Base-by-base conservation (phyloP, 176 grass and related monocot species). In the Paspalum vaginatum region DNA sequence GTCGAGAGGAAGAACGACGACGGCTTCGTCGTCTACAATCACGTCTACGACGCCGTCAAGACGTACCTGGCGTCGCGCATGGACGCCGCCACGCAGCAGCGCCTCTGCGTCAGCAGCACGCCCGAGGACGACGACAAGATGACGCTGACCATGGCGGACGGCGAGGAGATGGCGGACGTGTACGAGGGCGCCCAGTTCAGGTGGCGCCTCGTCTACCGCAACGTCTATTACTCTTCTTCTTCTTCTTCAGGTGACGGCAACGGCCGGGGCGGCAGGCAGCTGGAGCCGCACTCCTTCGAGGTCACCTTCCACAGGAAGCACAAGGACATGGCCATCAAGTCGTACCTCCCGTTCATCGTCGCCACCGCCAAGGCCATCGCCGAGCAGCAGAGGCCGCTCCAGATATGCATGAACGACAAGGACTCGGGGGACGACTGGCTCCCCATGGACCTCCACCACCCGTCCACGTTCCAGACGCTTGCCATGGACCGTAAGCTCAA, bases 401-500 rank as follows among this genome's bases (percentile, higher is more conserved):
- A 72, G 74, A 81, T 94, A n/a, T 75, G 77, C 68, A 89, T 91
- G 86, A 93, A 85, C 0, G 32, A 32, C 32, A 32, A 32, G 32
- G 85, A 91, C 4, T 70, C 76, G 2, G 27, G n/a, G 0, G 85
- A 84, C 26, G 47, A 65, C 2, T 97, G 94, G 94, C 80, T 39
- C 25, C 72, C 91, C 0, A 80, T 97, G 7, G 73, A 91, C 39
- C 85, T 94, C 70, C 87, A 89, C 37, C 94, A 97, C 24, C 94
- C 94, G 4, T 85, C 89, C 12, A 97, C 91, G 0, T 97, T 97
- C 13, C 72, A 85, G 11, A 87, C 94, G 0, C 68, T 97, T 14
- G 91, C 94, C 18, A 94, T 97, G 87, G 91, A 97, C 38, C 55
- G 62, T 21, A 25, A 57, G 72, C 72, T 61, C 59, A 97, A 97